Percentiles rank a stretch among this genome's conserved stretches.
Conservation (phyloP, 441 rosid genomes). For the Erodium chrysanthum region DNA sequence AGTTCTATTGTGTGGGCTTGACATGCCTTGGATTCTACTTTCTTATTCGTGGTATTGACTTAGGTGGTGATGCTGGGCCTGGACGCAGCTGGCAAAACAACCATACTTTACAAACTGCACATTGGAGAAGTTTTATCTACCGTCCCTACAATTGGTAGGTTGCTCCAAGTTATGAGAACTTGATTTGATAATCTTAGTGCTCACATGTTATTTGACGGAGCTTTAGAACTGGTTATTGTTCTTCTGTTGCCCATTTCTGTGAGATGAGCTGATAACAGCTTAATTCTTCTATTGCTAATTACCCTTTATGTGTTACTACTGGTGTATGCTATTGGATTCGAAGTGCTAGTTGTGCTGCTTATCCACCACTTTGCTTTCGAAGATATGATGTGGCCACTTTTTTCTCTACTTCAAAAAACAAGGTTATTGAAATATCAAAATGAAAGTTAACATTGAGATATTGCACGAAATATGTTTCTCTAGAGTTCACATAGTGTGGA, state of each 20-base stretch:
- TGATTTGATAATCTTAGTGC: not conserved
- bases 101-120: conserved; percentile 86
- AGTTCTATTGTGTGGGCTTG: not conserved
- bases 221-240: not conserved
- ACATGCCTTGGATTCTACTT: not conserved
- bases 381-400: not conserved
- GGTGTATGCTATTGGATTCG: not conserved
- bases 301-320: not conserved
- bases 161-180: conserved; percentile 6
- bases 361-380: not conserved
- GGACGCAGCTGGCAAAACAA: conserved; percentile 50
- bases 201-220: not conserved
- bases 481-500: too few species aligned
- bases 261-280: not conserved
- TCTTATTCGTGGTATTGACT: conserved; percentile 19
- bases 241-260: not conserved
- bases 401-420: not conserved
- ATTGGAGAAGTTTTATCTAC: conserved; percentile 93
- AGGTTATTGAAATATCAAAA: not conserved
- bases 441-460: too few species aligned
- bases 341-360: not conserved
- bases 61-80: conserved; percentile 86
- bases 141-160: conserved; percentile 83
- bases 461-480: too few species aligned
- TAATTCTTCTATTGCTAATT: not conserved